These are phyloP conservation scores for Phycomyces nitens DNA, from an alignment of 192 early-diverging fungal species.

Conservation along the genomic window DNA sequence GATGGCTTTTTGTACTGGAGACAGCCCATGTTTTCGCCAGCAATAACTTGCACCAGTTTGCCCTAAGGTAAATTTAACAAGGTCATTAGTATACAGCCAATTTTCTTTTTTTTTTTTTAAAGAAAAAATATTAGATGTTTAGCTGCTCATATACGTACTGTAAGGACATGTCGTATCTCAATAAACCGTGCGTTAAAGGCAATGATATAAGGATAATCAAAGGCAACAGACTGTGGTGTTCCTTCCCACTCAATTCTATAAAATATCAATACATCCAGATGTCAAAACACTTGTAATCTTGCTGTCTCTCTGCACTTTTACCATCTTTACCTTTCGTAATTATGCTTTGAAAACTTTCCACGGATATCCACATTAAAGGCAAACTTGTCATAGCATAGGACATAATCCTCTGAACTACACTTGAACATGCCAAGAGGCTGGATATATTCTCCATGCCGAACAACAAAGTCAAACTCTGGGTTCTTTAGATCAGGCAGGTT, in stretches of 20 bases:
- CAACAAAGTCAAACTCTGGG: slow-evolving; percentile 73
- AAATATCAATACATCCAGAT: too few species aligned
- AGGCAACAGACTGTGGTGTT: slow-evolving; percentile 74
- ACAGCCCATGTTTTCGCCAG: slow-evolving; percentile 56
- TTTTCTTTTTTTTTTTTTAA: slow-evolving; percentile 8
- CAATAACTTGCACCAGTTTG: slow-evolving; percentile 48
- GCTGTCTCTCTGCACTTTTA: too few species aligned
- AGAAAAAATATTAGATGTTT: background rate
- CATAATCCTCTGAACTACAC: slow-evolving; percentile 60
- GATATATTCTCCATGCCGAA: slow-evolving; percentile 66
- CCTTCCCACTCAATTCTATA: slow-evolving; percentile 85
- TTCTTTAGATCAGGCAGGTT: slow-evolving; percentile 78
- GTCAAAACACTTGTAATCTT: too few species aligned
- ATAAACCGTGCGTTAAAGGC: slow-evolving; percentile 89
- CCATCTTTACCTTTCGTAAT: slow-evolving; percentile 61
- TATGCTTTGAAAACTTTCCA: slow-evolving; percentile 37
- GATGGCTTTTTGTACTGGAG: slow-evolving; percentile 44
- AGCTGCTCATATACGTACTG: slow-evolving; percentile 37
- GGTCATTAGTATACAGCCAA: too few species aligned
- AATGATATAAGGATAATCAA: slow-evolving; percentile 80
- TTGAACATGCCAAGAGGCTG: slow-evolving; percentile 82
- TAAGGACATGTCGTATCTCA: slow-evolving; percentile 83
- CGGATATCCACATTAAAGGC: slow-evolving; percentile 76
- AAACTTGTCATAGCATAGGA: slow-evolving; percentile 89
- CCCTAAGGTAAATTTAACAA: slow-evolving; percentile 29